phyloP scores from a whole-genome alignment of 2,329 filamentous ascomycete genomes.

The Shiraia sp. region DNA sequence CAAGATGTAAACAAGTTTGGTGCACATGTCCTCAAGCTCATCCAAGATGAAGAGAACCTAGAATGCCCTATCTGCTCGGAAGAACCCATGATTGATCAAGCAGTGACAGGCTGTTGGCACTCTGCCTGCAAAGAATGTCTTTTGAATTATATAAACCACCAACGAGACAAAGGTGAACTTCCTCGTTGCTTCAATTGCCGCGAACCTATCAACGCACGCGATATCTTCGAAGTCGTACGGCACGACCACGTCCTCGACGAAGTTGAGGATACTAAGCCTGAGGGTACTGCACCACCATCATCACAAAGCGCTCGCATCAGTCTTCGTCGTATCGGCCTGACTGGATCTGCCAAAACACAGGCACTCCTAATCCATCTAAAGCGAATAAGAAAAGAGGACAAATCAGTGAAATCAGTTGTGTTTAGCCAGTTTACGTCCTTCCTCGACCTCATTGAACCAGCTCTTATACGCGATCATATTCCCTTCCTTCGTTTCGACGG shows the following conservation, averaged over 20 bases:
- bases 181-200: conserved; percentile 92
- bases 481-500: conserved; percentile 87
- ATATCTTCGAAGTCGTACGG: conserved; percentile 89
- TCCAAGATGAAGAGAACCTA: conserved; percentile 82
- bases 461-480: conserved; percentile 72
- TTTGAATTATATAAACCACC: conserved; percentile 86
- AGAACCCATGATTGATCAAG: conserved; percentile 92
- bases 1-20: conserved; percentile 75
- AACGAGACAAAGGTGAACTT: conserved; percentile 73
- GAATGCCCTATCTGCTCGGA: conserved; percentile 96
- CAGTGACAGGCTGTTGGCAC: conserved; percentile 96
- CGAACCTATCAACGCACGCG: conserved; percentile 75
- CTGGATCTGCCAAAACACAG: conserved; percentile 87
- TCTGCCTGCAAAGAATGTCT: conserved; percentile 93
- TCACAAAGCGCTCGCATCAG: conserved; percentile 56
- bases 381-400: conserved; percentile 65
- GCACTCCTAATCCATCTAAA: conserved; percentile 77
- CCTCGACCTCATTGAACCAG: conserved; percentile 84
- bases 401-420: conserved; percentile 81
- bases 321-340: conserved; percentile 63
- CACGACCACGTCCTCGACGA: conserved; percentile 64
- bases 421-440: conserved; percentile 99
- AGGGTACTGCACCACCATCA: conserved; percentile 29
- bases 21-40: conserved; percentile 84
- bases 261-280: conserved; percentile 45